Conservation (phyloP, 1,284 basidiomycete genomes). For the Cutaneotrichosporon spelunceum region DNA sequence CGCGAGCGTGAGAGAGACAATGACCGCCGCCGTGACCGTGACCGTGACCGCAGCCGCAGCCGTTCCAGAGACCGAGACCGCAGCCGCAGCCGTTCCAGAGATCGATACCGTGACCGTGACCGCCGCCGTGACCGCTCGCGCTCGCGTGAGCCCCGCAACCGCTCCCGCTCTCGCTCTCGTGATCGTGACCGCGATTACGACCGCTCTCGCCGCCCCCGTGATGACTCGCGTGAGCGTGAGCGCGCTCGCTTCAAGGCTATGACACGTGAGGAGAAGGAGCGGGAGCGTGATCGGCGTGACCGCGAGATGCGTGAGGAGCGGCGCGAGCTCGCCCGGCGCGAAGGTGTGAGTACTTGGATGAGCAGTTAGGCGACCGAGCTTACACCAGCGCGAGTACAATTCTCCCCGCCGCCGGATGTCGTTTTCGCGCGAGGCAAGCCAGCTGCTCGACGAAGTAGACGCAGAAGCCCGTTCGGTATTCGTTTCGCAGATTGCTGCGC, state of each 20-base stretch:
- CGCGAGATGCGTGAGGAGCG: slow-evolving; percentile 46
- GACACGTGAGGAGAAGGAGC: slow-evolving; percentile 44
- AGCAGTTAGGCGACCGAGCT: background rate
- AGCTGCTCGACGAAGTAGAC: slow-evolving; percentile 57
- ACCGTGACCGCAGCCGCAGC: slow-evolving; percentile 32
- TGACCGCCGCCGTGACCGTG: slow-evolving; percentile 21
- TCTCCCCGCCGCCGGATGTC: slow-evolving; percentile 55
- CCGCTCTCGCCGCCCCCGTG: slow-evolving; percentile 12
- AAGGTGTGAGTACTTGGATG: slow-evolving; percentile 25
- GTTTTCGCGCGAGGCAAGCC: slow-evolving; percentile 62
- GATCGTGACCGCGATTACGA: slow-evolving; percentile 11
- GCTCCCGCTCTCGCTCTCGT: slow-evolving; percentile 3
- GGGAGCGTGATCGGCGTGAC: slow-evolving; percentile 42
- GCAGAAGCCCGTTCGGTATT: slow-evolving; percentile 96
- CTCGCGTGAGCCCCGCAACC: background rate
- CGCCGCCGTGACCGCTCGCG: slow-evolving; percentile 13
- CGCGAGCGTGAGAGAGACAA: slow-evolving; percentile 43
- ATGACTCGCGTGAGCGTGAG: slow-evolving; percentile 32
- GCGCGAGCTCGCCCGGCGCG: slow-evolving; percentile 33
- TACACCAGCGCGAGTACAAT: slow-evolving; percentile 8
- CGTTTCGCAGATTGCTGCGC: slow-evolving; percentile 93
- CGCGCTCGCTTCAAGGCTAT: slow-evolving; percentile 29
- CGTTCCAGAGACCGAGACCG: slow-evolving; percentile 20
- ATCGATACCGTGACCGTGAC: slow-evolving; percentile 2
- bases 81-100: slow-evolving; percentile 36